phyloP scores from a whole-genome alignment of 352 stramenopile species.

The Globisporangium paroecandrum region DNA sequence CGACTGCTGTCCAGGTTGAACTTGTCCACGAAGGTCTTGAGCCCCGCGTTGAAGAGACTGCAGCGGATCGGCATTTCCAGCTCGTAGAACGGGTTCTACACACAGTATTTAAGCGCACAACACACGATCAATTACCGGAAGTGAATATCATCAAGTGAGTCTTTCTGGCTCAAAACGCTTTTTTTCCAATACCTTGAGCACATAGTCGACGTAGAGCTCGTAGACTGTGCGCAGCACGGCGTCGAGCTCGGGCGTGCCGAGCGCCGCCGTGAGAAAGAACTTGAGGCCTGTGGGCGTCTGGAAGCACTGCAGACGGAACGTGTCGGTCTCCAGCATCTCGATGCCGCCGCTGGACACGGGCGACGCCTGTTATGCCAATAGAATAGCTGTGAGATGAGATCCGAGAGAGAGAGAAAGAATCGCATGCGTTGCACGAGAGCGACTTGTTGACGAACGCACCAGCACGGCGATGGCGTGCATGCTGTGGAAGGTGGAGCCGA shows the following conservation, averaged over 20 bases:
- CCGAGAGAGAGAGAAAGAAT: neutral
- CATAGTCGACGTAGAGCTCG: slow-evolving; percentile 94
- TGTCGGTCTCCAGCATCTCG: slow-evolving; percentile 89
- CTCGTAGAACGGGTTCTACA: slow-evolving; percentile 93
- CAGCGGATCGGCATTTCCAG: slow-evolving; percentile 95
- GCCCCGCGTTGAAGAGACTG: slow-evolving; percentile 87
- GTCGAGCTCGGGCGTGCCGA: slow-evolving; percentile 83
- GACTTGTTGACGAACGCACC: slow-evolving; percentile 19
- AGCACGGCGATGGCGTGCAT: slow-evolving; percentile 91
- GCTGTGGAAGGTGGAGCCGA: slow-evolving; percentile 94
- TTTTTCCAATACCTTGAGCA: slow-evolving; percentile 83
- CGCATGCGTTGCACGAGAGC: neutral
- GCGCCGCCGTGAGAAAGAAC: slow-evolving; percentile 91
- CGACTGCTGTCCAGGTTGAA: slow-evolving; percentile 69
- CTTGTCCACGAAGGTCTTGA: slow-evolving; percentile 88
- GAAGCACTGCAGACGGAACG: slow-evolving; percentile 91
- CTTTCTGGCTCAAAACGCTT: neutral
- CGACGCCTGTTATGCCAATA: slow-evolving; percentile 41
- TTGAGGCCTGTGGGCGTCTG: slow-evolving; percentile 92
- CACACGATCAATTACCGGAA: neutral
- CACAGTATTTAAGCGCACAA: neutral
- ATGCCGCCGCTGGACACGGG: slow-evolving; percentile 85
- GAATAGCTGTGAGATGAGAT: neutral
- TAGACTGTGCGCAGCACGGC: slow-evolving; percentile 86
- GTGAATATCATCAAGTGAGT: neutral